Conservation (phyloP, 2,329 filamentous ascomycete species). For the Scedosporium dehoogii region DNA sequence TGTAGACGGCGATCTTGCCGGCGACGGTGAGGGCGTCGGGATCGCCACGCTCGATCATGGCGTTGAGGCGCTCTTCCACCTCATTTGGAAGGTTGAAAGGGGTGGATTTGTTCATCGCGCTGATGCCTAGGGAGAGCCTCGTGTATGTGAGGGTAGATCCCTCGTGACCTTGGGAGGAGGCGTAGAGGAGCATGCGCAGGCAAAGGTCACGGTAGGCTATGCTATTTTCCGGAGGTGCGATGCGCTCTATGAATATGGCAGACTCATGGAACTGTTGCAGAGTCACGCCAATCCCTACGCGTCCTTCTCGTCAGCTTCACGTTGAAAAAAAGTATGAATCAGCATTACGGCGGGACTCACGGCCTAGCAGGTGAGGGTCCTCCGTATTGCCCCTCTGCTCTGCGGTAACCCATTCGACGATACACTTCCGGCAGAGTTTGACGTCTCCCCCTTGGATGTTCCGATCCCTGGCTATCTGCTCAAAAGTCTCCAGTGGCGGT, state of each 20-base stretch:
- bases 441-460: constrained; percentile 3
- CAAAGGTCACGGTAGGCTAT: constrained; percentile 12
- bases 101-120: neutral
- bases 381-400: constrained; percentile 3
- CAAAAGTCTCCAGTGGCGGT: neutral
- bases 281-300: neutral
- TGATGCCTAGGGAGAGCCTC: constrained; percentile 2
- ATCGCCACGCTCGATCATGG: constrained; percentile 18
- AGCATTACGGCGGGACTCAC: neutral
- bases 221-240: neutral
- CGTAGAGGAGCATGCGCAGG: constrained; percentile 19
- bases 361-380: neutral
- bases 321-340: neutral
- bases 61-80: constrained; percentile 19
- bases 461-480: neutral
- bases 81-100: constrained; percentile 13
- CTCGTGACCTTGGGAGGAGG: constrained; percentile 19
- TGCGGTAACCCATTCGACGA: constrained; percentile 6
- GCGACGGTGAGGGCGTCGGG: constrained; percentile 25
- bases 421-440: constrained; percentile 1
- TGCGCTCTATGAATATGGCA: constrained; percentile 2
- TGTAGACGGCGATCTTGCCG: constrained; percentile 9
- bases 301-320: neutral
- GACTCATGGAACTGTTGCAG: constrained; percentile 4
- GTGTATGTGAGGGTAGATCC: constrained; percentile 18